phyloP scores from a whole-genome alignment of 2,329 filamentous ascomycete genomes.

The Sarocladium brachiariae region DNA sequence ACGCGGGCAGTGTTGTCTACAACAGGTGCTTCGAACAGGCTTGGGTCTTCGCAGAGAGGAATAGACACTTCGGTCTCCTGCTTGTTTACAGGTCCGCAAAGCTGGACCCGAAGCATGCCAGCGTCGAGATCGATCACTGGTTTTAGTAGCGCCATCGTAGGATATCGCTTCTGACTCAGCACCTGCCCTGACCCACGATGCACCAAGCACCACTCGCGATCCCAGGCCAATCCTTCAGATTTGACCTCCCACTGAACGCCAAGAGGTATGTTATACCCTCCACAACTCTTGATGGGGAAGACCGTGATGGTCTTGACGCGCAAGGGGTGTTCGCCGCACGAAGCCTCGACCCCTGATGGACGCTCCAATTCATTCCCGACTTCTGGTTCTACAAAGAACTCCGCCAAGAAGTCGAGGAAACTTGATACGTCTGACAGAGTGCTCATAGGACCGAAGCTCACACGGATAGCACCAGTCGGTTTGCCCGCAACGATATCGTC shows the following conservation, averaged over 20 bases:
- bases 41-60: slow-evolving; percentile 63
- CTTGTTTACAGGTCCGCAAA: not conserved
- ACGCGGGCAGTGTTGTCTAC: slow-evolving; percentile 56
- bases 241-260: slow-evolving; percentile 66
- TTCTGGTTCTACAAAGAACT: slow-evolving; percentile 48
- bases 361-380: not conserved
- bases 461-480: slow-evolving; percentile 78
- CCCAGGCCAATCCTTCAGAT: slow-evolving; percentile 82
- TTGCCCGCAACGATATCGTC: slow-evolving; percentile 78
- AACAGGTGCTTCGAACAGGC: slow-evolving; percentile 38
- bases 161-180: slow-evolving; percentile 82
- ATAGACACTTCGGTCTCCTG: slow-evolving; percentile 32
- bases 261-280: slow-evolving; percentile 63
- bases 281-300: slow-evolving; percentile 94
- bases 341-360: not conserved
- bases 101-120: slow-evolving; percentile 56
- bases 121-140: slow-evolving; percentile 65
- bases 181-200: slow-evolving; percentile 79
- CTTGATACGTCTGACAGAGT: slow-evolving; percentile 64
- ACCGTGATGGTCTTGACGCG: slow-evolving; percentile 60
- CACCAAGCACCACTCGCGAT: slow-evolving; percentile 92
- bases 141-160: slow-evolving; percentile 76
- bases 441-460: slow-evolving; percentile 88
- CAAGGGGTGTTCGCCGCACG: slow-evolving; percentile 12
- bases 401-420: slow-evolving; percentile 64